phyloP scores from a whole-genome alignment of 352 stramenopile genomes.

The Phytophthora uliginosa region DNA sequence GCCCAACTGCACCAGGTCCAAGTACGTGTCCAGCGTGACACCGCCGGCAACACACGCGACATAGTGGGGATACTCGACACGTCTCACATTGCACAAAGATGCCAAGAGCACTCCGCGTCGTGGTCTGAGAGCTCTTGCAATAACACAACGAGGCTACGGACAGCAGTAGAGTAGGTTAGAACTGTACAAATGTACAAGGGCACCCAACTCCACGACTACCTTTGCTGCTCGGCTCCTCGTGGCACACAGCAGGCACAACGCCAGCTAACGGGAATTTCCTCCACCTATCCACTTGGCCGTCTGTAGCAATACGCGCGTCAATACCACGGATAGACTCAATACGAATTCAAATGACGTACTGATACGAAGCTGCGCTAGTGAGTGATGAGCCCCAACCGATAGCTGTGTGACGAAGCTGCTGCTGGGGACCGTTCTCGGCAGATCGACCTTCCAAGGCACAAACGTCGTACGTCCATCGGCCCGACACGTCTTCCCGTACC shows the following conservation, averaged over 20 bases:
- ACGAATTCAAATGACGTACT: conserved; percentile 25
- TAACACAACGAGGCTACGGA: conserved; percentile 25
- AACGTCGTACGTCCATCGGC: conserved; percentile 58
- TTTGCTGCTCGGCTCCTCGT: conserved; percentile 26
- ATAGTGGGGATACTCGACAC: conserved; percentile 55
- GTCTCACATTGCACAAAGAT: conserved; percentile 61
- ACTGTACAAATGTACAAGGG: not conserved
- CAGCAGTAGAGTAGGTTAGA: conserved; percentile 5
- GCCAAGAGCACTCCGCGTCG: conserved; percentile 34
- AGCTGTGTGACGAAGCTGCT: conserved; percentile 67
- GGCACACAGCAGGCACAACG: conserved; percentile 30
- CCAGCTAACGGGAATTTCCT: conserved; percentile 61
- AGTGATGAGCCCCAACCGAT: conserved; percentile 64
- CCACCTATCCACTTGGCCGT: conserved; percentile 66
- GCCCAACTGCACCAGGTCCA: conserved; percentile 24
- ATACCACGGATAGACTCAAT: not conserved
- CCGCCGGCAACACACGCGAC: conserved; percentile 56
- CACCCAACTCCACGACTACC: not conserved
- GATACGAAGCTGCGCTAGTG: conserved; percentile 63
- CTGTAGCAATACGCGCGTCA: conserved; percentile 16
- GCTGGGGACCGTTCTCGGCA: conserved; percentile 14
- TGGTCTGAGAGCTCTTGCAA: conserved; percentile 56
- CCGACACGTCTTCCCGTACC: conserved; percentile 56
- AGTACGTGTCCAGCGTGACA: conserved; percentile 59
- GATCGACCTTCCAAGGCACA: conserved; percentile 68